phyloP scores from a whole-genome alignment of 148 eudicot genomes.

The Silene latifolia region DNA sequence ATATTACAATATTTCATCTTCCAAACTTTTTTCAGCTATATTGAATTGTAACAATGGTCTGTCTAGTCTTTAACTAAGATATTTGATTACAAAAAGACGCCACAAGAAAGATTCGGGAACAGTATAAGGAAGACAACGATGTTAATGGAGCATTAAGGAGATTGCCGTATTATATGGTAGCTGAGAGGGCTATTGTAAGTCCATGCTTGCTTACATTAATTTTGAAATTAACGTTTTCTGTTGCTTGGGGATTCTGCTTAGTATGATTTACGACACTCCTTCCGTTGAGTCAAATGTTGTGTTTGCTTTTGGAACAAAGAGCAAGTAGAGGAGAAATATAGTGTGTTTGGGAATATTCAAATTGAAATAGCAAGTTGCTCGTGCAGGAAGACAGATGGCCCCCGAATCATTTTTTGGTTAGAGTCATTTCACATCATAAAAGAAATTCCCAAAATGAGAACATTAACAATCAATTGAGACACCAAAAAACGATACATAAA shows the following conservation, averaged over 20 bases:
- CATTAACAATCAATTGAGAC: background rate
- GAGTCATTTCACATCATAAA: background rate
- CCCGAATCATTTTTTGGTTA: no score
- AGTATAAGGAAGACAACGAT: slow-evolving; percentile 76
- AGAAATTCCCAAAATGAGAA: no score
- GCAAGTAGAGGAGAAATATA: no score
- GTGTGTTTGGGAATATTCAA: no score
- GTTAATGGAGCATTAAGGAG: slow-evolving; percentile 79
- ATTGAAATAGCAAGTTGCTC: no score
- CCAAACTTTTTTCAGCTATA: slow-evolving; percentile 11
- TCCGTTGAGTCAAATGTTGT: no score
- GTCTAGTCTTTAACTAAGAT: slow-evolving; percentile 44
- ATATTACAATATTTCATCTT: slow-evolving; percentile 12
- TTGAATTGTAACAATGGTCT: slow-evolving; percentile 8
- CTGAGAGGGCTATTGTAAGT: slow-evolving; percentile 93
- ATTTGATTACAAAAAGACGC: slow-evolving; percentile 66
- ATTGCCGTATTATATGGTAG: slow-evolving; percentile 78
- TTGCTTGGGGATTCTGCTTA: background rate
- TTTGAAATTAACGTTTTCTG: background rate
- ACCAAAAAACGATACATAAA: background rate
- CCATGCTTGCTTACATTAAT: slow-evolving; percentile 13
- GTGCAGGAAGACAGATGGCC: no score
- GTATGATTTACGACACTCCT: background rate
- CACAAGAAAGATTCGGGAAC: slow-evolving; percentile 62
- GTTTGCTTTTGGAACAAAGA: background rate